Percentiles rank a stretch among this genome's conserved stretches.
phyloP scores from a whole-genome alignment of 306 rosid genomes.

The Luffa acutangula region DNA sequence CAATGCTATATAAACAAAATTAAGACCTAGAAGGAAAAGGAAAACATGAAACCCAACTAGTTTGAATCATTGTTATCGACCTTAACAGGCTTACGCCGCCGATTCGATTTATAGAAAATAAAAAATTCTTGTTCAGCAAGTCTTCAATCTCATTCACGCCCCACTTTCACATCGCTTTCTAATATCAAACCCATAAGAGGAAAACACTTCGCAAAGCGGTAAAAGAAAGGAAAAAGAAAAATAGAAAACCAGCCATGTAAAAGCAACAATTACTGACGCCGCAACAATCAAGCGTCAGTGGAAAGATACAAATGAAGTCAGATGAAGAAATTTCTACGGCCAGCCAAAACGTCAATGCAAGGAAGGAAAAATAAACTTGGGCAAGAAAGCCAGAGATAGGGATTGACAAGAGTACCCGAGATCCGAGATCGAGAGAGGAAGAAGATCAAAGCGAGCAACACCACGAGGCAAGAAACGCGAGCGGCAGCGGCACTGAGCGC shows the following conservation, averaged over 20 bases:
- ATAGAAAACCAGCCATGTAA: not conserved
- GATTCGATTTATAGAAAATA: not conserved
- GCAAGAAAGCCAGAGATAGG: not conserved
- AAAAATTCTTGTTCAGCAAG: not conserved
- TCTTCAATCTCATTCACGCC: too few species aligned
- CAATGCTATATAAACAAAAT: not conserved
- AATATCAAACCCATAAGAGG: too few species aligned
- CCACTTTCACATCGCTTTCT: too few species aligned
- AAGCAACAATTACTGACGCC: not conserved
- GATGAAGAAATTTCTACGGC: too few species aligned
- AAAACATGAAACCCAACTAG: not conserved
- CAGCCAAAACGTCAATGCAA: too few species aligned
- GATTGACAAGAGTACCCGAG: not conserved
- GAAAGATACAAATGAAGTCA: too few species aligned
- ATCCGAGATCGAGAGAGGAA: not conserved
- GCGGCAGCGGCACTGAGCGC: not conserved
- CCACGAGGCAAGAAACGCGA: not conserved
- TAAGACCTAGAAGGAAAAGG: too few species aligned
- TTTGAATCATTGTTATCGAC: too few species aligned
- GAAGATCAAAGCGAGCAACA: not conserved
- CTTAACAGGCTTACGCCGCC: not conserved
- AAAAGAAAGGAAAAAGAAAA: too few species aligned
- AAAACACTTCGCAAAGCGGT: too few species aligned
- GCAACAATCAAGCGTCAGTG: not conserved
- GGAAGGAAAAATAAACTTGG: not conserved